Base-by-base conservation (phyloP, 2,329 filamentous ascomycete genomes). In the Zopfia rhizophila region DNA sequence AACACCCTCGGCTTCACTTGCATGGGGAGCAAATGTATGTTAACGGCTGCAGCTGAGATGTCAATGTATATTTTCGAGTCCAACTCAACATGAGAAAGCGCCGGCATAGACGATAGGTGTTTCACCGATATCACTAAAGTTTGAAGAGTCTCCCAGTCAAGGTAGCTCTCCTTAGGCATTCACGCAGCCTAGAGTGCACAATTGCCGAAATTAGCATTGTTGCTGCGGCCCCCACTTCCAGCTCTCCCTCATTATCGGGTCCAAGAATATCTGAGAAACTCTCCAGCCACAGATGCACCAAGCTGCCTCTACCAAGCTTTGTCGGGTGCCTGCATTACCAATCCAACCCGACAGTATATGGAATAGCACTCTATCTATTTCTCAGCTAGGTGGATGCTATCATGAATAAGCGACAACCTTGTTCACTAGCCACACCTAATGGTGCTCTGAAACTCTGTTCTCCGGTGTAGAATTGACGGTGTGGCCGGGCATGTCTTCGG, bases 201-300 rank as follows among this genome's bases (percentile, higher is more conserved):
- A 38, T 50, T 46, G 45, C 53, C 39, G 28, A 28, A 44, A 39
- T n/a, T 13, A 41, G 41, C 24, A 13, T 7, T 16, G 29, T n/a
- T n/a, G n/a, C 18, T 3, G 27, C 21, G 18, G 41, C 27, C 45
- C 50, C 51, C 49, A 47, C 38, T 7, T 5, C 31, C 40, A 48
- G 44, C 47, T 17, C 41, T 41, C 50, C 53, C 45, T 54, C 53
- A 38, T 53, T 46, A 23, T 53, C 49, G n/a, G 14, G 23, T 42
- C 38, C 31, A 19, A 41, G 32, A 43, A 36, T 46, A 27, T 37
- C 21, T 31, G 30, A 17, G 27, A 16, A 11, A 21, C 17, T 24
- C 43, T 30, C 39, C 43, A 56, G 46, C 45, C 49, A 53, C 43
- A 40, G 19, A 44, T 38, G 43, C 32, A 45, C 22, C 47, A 42